A percentile compares a stretch with the other conserved stretches of the same genome.
phyloP scores from a whole-genome alignment of 192 early-diverging fungal species.

The Jimgerdemannia flammicorona region DNA sequence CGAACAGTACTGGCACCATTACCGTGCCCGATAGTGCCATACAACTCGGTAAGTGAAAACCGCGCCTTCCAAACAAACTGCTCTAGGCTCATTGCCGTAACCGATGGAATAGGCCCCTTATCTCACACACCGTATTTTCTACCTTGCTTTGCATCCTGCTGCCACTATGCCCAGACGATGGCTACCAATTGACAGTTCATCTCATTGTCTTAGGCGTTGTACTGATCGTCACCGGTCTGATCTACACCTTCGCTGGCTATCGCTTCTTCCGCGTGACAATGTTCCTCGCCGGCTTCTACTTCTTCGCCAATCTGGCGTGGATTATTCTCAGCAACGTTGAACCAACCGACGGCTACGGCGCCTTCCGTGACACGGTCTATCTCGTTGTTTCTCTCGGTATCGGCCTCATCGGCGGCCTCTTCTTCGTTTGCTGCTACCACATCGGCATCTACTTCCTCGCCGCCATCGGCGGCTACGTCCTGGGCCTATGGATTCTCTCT shows the following conservation, averaged over 20 bases:
- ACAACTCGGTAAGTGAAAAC: too few relatives aligned
- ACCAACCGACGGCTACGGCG: conserved; percentile 33
- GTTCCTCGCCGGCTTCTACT: conserved; percentile 41
- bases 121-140: background rate
- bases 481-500: conserved; percentile 70
- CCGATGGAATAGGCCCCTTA: background rate
- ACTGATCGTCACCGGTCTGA: conserved; percentile 19
- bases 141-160: too few relatives aligned
- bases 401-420: conserved; percentile 63
- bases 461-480: conserved; percentile 70
- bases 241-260: conserved; percentile 47
- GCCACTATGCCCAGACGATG: background rate
- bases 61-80: too few relatives aligned
- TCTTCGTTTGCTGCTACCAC: conserved; percentile 64
- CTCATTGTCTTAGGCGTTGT: conserved; percentile 1
- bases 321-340: conserved; percentile 31
- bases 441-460: conserved; percentile 76
- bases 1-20: too few relatives aligned
- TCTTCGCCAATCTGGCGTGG: conserved; percentile 44
- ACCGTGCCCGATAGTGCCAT: too few relatives aligned
- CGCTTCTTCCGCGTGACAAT: conserved; percentile 44
- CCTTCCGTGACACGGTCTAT: conserved; percentile 40
- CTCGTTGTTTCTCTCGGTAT: conserved; percentile 56
- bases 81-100: too few relatives aligned
- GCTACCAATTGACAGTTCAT: conserved; percentile 2